A percentile compares a stretch with the other conserved stretches of the same genome.
Conservation (phyloP, 1,284 basidiomycete species). For the Malassezia brasiliensis region DNA sequence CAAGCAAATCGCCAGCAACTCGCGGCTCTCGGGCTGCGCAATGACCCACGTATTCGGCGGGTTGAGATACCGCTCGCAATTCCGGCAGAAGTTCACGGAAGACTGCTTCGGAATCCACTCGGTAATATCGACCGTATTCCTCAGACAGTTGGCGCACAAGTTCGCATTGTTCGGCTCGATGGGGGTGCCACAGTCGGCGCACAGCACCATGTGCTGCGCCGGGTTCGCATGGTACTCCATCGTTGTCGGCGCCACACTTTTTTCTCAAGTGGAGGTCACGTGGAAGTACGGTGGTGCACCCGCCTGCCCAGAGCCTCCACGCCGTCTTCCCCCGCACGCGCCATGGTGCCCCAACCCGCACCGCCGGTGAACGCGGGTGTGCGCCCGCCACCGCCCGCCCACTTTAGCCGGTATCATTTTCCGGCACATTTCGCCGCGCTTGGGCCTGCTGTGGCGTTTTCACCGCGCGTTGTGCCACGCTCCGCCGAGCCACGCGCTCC, state of each 20-base stretch:
- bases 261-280: slow-evolving; percentile 15
- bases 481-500: not conserved
- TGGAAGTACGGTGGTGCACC: not conserved
- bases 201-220: slow-evolving; percentile 47
- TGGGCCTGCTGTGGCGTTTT: not conserved
- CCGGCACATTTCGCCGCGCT: not conserved
- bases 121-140: slow-evolving; percentile 90
- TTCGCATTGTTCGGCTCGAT: slow-evolving; percentile 94
- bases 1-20: slow-evolving; percentile 65
- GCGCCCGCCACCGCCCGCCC: not conserved
- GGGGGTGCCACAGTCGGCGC: slow-evolving; percentile 61
- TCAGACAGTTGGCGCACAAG: slow-evolving; percentile 79
- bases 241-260: slow-evolving; percentile 8
- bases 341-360: not conserved
- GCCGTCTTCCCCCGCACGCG: not conserved
- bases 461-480: not conserved
- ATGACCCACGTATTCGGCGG: slow-evolving; percentile 80
- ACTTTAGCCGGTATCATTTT: not conserved
- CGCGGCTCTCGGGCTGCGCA: slow-evolving; percentile 79
- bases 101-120: slow-evolving; percentile 98
- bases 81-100: slow-evolving; percentile 83
- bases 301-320: not conserved
- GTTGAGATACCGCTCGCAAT: slow-evolving; percentile 89
- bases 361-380: not conserved
- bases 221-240: slow-evolving; percentile 41